These are phyloP conservation scores for Pyrrhoderma noxium DNA, from an alignment of 1,284 basidiomycete genomes.

Conservation along the genomic window DNA sequence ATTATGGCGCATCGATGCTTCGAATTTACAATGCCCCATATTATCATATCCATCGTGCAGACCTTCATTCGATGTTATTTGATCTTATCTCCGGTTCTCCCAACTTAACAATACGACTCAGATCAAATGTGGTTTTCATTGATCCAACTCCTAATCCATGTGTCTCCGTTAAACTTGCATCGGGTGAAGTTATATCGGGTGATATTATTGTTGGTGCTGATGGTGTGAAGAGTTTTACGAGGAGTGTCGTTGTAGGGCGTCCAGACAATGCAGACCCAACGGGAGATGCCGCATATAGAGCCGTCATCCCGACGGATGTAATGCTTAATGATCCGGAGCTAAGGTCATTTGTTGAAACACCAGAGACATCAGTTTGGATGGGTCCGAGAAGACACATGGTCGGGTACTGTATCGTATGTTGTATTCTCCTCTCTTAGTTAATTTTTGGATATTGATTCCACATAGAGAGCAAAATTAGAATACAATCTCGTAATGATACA, in stretches of 20 bases:
- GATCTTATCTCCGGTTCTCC: conserved; percentile 35
- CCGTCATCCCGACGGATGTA: conserved; percentile 28
- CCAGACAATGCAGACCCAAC: conserved; percentile 31
- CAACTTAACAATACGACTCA: conserved; percentile 31
- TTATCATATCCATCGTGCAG: conserved; percentile 48
- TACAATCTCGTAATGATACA: conserved; percentile 38
- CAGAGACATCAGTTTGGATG: conserved; percentile 38
- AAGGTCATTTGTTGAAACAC: conserved; percentile 31
- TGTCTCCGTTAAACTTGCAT: conserved; percentile 31
- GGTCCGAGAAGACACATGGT: conserved; percentile 27
- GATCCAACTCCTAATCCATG: conserved; percentile 30
- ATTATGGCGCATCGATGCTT: conserved; percentile 30
- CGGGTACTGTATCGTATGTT: not conserved
- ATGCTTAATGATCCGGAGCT: conserved; percentile 31
- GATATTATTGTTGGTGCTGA: conserved; percentile 50
- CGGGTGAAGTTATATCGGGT: conserved; percentile 37
- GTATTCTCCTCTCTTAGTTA: not conserved
- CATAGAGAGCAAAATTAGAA: conserved; percentile 33
- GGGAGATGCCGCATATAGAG: conserved; percentile 35
- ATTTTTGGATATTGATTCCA: not conserved
- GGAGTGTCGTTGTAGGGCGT: conserved; percentile 36
- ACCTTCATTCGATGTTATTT: conserved; percentile 40
- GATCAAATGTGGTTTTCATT: conserved; percentile 34
- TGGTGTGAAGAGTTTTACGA: conserved; percentile 41
- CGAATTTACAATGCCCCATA: conserved; percentile 40